Evolutionary conservation across 305 asterid species (phyloP).

Genomic region (Euphrasia arctica): DNA sequence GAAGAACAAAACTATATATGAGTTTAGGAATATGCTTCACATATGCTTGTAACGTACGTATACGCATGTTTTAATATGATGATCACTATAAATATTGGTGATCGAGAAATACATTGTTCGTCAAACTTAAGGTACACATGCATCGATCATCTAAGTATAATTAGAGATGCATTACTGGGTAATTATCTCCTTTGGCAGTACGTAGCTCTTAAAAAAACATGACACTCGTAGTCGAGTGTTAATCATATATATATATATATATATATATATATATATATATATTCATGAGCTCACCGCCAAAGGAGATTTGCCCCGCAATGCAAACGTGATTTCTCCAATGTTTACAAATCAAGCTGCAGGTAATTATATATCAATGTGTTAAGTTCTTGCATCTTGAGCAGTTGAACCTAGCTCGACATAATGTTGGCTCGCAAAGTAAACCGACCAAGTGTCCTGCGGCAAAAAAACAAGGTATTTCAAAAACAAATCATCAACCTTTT

Average conservation of each 20-base stretch:
- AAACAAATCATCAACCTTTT: too few species aligned
- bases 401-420: too few species aligned
- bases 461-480: too few species aligned
- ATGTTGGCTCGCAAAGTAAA: too few species aligned
- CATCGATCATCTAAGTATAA: neutral
- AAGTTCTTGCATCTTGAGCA: too few species aligned
- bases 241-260: neutral
- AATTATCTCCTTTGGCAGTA: conserved; percentile 47
- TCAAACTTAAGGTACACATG: neutral
- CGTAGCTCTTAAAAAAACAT: neutral
- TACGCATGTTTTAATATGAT: neutral
- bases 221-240: neutral
- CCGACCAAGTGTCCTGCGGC: too few species aligned
- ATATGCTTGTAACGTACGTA: conserved; percentile 30
- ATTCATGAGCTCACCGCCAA: conserved; percentile 42
- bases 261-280: neutral
- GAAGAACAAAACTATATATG: too few species aligned
- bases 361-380: neutral
- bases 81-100: conserved; percentile 33
- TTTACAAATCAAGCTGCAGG: conserved; percentile 13
- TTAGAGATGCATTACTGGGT: conserved; percentile 44
- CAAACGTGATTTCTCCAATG: neutral
- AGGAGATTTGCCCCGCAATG: conserved; percentile 70
- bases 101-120: conserved; percentile 24
- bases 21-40: conserved; percentile 39